Evolutionary conservation across 2,329 filamentous ascomycete species (phyloP).

Genomic region (Nothophaeocryptopus gaeumannii): DNA sequence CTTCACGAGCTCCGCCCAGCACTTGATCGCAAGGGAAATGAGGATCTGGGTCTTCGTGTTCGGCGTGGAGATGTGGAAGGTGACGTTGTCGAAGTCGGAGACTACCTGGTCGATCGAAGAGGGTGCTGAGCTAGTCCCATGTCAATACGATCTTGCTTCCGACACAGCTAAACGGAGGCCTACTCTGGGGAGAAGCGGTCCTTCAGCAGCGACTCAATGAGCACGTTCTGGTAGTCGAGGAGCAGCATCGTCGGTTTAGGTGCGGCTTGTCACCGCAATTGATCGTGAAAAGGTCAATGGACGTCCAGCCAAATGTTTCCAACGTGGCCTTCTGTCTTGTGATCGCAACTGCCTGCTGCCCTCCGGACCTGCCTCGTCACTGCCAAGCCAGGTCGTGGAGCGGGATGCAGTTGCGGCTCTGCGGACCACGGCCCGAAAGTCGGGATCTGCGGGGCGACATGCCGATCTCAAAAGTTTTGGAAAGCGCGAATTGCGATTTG

Average conservation of each 20-base stretch:
- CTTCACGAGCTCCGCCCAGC: slow-evolving; percentile 84
- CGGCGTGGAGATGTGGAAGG: slow-evolving; percentile 96
- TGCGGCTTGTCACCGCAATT: not conserved
- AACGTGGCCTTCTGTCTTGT: no score
- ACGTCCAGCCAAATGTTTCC: no score
- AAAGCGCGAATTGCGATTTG: not conserved
- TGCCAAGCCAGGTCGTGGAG: slow-evolving; percentile 5
- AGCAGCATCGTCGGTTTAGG: slow-evolving; percentile 65
- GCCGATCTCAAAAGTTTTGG: slow-evolving; percentile 11
- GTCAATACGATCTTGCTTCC: slow-evolving; percentile 28
- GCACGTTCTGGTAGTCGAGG: slow-evolving; percentile 97
- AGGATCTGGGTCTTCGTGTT: slow-evolving; percentile 91
- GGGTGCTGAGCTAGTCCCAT: slow-evolving; percentile 67
- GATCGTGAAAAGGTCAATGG: not conserved
- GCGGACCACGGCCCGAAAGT: not conserved
- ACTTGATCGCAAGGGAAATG: slow-evolving; percentile 91
- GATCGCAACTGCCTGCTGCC: slow-evolving; percentile 1
- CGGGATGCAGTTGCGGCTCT: slow-evolving; percentile 3
- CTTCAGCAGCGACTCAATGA: slow-evolving; percentile 92
- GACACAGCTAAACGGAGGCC: slow-evolving; percentile 11
- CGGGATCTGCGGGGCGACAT: slow-evolving; percentile 1
- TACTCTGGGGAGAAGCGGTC: slow-evolving; percentile 69
- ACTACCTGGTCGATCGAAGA: slow-evolving; percentile 95
- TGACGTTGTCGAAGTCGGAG: slow-evolving; percentile 98
- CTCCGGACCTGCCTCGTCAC: slow-evolving; percentile 7